Base-by-base conservation (phyloP, 1,284 basidiomycete genomes). In the Mycena sp. region DNA sequence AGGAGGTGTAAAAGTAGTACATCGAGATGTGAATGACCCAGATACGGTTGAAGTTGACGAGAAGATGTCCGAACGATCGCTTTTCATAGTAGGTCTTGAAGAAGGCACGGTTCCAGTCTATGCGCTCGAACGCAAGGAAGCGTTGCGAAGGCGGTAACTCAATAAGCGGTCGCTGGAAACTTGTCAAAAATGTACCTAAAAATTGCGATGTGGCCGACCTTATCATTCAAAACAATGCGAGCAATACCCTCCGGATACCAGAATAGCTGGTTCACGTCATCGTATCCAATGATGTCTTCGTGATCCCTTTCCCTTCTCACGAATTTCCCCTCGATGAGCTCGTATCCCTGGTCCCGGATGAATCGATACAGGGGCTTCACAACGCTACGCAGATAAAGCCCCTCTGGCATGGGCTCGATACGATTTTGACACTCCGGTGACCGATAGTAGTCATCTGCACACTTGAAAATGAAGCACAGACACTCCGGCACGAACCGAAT, bases 221-320 rank as follows among this genome's bases (percentile, higher is more conserved):
- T 96, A 83, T 99, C 95, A 23, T 82, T 87, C 41, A 99, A 84
- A 14, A 90, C 85, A 71, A 99, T 99, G 41, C 95, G 86, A 28
- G 95, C 93, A 72, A 99, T 97, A 41, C 98, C 98, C 73, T 99
- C 98, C 5, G 98, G 98, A 77, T 99, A 99, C 97, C 97, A 99
- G 80, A 99, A 99, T 46, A 99, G 83, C 77, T 99, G 97, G 77
- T 99, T 99, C 72, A 99, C 93, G 78, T 99, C 97, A 77, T 99
- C 97, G 75, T 99, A 99, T 12, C 97, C 98, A 74, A 99, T 98
- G 73, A 98, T 95, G 69, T 91, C 85, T 67, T 96, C 91, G 76
- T 99, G 98, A 73, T 99, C 97, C 74, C 85, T 86, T 83, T 99
- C 97, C 74, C 93, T 87, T 71, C 94, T 85, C 52, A 99, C 91